Conservation (phyloP, 352 stramenopile genomes). For the Phytopythium cucurbitacearum region DNA sequence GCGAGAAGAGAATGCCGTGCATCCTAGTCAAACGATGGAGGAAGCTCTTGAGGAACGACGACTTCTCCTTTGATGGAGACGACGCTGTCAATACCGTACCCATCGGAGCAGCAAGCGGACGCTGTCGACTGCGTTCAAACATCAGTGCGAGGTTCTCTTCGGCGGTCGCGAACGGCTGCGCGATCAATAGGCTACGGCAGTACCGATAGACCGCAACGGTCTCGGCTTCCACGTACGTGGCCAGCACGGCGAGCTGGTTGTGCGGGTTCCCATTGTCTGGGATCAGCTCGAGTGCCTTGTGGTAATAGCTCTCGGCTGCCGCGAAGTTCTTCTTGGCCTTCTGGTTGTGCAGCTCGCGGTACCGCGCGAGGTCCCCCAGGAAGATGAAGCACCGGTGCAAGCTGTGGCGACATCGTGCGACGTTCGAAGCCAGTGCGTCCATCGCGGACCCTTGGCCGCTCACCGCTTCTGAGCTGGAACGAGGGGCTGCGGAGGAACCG, state of each 20-base stretch:
- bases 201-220: constrained; percentile 90
- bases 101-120: constrained; percentile 36
- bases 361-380: constrained; percentile 73
- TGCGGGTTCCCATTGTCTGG: constrained; percentile 83
- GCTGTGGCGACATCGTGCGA: constrained; percentile 47
- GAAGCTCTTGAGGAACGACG: constrained; percentile 84
- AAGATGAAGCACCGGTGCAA: constrained; percentile 83
- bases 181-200: constrained; percentile 80
- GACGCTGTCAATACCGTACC: constrained; percentile 21
- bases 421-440: constrained; percentile 13
- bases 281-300: constrained; percentile 59
- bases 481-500: constrained; percentile 16
- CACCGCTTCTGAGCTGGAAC: constrained; percentile 3
- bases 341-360: constrained; percentile 79
- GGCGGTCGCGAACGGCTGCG: constrained; percentile 82
- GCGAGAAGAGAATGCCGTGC: constrained; percentile 80
- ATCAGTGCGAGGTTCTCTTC: constrained; percentile 87
- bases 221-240: constrained; percentile 86
- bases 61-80: constrained; percentile 70
- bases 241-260: constrained; percentile 82
- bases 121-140: constrained; percentile 86
- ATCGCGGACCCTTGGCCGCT: constrained; percentile 9
- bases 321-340: constrained; percentile 85
- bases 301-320: constrained; percentile 62
- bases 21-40: constrained; percentile 81